A percentile compares a stretch with the other conserved stretches of the same genome.
These are phyloP conservation scores for Diddensiella santjacobensis DNA, from an alignment of 805 yeast species.

Conservation along the genomic window DNA sequence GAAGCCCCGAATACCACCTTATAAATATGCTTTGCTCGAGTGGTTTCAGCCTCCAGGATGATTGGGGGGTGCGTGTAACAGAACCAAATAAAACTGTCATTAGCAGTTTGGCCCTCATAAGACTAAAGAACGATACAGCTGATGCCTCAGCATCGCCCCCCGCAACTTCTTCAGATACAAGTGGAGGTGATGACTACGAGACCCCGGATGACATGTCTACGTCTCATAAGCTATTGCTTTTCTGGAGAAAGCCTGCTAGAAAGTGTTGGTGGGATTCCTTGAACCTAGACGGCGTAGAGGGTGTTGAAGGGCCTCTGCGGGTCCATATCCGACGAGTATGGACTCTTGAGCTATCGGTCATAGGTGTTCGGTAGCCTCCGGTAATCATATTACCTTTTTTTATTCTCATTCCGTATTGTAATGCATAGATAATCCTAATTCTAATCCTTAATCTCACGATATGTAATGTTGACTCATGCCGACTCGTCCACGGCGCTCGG, in stretches of 20 bases:
- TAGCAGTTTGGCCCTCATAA: constrained; percentile 72
- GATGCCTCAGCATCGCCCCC: constrained; percentile 1
- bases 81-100: constrained; percentile 88
- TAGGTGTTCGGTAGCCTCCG: constrained; percentile 51
- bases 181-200: constrained; percentile 8
- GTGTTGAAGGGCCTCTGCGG: constrained; percentile 44
- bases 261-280: constrained; percentile 93
- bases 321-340: constrained; percentile 91
- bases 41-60: constrained; percentile 63
- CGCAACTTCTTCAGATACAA: neutral
- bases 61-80: constrained; percentile 87
- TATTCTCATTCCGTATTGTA: neutral
- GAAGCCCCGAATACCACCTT: constrained; percentile 88
- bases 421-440: too few relatives aligned
- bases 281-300: constrained; percentile 34
- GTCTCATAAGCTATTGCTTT: constrained; percentile 65
- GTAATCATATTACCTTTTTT: neutral
- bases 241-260: constrained; percentile 98
- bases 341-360: constrained; percentile 89
- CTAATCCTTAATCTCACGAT: too few relatives aligned
- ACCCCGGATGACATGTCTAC: constrained; percentile 26
- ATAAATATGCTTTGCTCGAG: constrained; percentile 92
- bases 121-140: constrained; percentile 28
- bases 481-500: too few relatives aligned
- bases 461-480: too few relatives aligned